Base-by-base conservation (phyloP, 345 rosid species). In the Adansonia digitata region DNA sequence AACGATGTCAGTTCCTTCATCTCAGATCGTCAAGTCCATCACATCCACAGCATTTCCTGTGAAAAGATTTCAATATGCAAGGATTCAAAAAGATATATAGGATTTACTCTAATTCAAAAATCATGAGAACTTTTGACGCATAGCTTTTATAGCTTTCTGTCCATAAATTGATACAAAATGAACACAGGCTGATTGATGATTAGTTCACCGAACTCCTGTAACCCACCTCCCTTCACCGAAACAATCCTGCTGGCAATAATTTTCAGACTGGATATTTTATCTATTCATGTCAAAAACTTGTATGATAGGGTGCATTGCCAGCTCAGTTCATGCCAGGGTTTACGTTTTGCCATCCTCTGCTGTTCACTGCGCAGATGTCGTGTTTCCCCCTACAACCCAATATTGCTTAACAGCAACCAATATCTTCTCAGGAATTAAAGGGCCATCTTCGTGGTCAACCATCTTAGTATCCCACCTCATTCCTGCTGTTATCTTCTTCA, bases 381-480 rank as follows among this genome's bases (percentile, higher is more conserved):
- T 84, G 89, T 92, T 96, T 48, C 84, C 88, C 27, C 79, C 86
- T 0, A 84, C 84, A 27, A 90, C 97, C 99, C 99, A 96, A 29
- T 93, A 96, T 79, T 91, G 97, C 88, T 96, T 96, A 73, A 93
- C 99, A 0, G 97, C 97, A 20, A 96, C 83, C 79, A 96, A 77
- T 75, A 91, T 82, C 84, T 96, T 96, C 85, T 90, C 98, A 0
- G 93, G 89, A 74, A 96, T 92, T 24, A 96, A 84, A 49, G 99
- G 99, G 34, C 99, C 99, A 69, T 93, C 99, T 81, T 96, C 99
- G 20, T 96, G 99, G 86, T 96, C 98, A 67, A 93, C 90, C 92
- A 96, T 84, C 81, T 96, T 95, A 7, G 94, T 71, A 37, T 92
- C 91, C 99, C 99, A 95, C 65, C 90, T 91, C 97, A 95, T 95